Percentiles rank a stretch among this genome's conserved stretches.
Conservation (phyloP, 495 filamentous ascomycete species). For the Penicillium samsonianum region DNA sequence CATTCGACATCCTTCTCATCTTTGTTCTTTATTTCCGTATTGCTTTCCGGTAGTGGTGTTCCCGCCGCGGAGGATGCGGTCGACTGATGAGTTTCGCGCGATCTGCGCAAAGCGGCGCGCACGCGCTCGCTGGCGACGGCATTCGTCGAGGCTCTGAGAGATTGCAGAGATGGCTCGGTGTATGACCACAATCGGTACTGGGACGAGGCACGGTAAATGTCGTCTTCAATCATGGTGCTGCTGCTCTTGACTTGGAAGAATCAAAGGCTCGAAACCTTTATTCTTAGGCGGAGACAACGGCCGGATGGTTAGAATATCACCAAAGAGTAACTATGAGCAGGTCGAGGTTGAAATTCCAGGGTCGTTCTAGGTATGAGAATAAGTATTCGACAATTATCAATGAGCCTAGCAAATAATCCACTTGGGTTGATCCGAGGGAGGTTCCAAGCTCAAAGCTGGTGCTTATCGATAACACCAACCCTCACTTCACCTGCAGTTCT, state of each 20-base stretch:
- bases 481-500: background rate
- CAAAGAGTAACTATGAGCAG: background rate
- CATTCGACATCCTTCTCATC: slow-evolving; percentile 66
- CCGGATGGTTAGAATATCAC: too few species aligned
- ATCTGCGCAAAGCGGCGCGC: slow-evolving; percentile 57
- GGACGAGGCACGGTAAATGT: slow-evolving; percentile 84
- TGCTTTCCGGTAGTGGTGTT: slow-evolving; percentile 39
- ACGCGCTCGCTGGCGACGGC: slow-evolving; percentile 70
- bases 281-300: background rate
- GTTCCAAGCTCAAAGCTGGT: background rate
- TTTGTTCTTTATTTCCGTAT: slow-evolving; percentile 30
- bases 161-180: slow-evolving; percentile 66
- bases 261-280: background rate
- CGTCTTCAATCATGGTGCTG: slow-evolving; percentile 72
- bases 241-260: background rate
- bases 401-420: background rate
- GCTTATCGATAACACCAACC: slow-evolving; percentile 19
- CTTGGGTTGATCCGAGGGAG: background rate
- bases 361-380: background rate
- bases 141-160: slow-evolving; percentile 76
- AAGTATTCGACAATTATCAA: background rate
- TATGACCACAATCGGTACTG: slow-evolving; percentile 96
- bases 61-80: slow-evolving; percentile 40
- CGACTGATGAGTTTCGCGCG: slow-evolving; percentile 43
- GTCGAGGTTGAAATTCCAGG: background rate